A percentile compares a stretch with the other conserved stretches of the same genome.
Evolutionary conservation across 2,329 filamentous ascomycete genomes (phyloP).

Genomic region (Ceratocystis harringtonii): DNA sequence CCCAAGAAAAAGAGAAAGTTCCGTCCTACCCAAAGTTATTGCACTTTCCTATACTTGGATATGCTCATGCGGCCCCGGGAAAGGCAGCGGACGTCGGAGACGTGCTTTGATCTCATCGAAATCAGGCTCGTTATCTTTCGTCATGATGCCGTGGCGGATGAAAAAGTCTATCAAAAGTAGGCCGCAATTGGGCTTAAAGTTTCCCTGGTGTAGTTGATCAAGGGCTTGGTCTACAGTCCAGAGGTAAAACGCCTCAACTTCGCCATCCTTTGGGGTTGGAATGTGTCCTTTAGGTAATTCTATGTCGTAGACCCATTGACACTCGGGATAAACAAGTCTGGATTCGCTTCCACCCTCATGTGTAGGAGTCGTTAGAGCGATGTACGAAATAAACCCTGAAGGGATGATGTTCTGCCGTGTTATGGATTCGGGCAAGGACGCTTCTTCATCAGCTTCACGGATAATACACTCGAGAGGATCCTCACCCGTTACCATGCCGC

Average conservation of each 20-base stretch:
- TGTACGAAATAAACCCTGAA: conserved; percentile 66
- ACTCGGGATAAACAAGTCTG: conserved; percentile 75
- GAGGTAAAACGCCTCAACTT: conserved; percentile 74
- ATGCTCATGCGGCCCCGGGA: conserved; percentile 48
- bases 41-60: conserved; percentile 6
- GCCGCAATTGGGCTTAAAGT: conserved; percentile 90
- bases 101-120: conserved; percentile 61
- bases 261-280: conserved; percentile 68
- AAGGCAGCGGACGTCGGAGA: conserved; percentile 65
- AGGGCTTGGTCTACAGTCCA: conserved; percentile 64
- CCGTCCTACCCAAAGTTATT: conserved; percentile 1
- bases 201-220: conserved; percentile 50
- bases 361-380: conserved; percentile 53
- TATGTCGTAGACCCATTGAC: conserved; percentile 82
- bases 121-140: conserved; percentile 60
- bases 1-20: conserved; percentile 7
- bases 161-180: conserved; percentile 80
- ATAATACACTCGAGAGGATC: conserved; percentile 66
- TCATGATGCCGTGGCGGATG: conserved; percentile 68
- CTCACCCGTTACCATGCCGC: conserved; percentile 64
- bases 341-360: conserved; percentile 27
- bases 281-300: conserved; percentile 53
- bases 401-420: conserved; percentile 45
- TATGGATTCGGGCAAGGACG: conserved; percentile 55
- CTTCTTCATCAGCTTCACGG: conserved; percentile 80